phyloP scores from a whole-genome alignment of 495 filamentous ascomycete species.

The Annulohypoxylon nitens region DNA sequence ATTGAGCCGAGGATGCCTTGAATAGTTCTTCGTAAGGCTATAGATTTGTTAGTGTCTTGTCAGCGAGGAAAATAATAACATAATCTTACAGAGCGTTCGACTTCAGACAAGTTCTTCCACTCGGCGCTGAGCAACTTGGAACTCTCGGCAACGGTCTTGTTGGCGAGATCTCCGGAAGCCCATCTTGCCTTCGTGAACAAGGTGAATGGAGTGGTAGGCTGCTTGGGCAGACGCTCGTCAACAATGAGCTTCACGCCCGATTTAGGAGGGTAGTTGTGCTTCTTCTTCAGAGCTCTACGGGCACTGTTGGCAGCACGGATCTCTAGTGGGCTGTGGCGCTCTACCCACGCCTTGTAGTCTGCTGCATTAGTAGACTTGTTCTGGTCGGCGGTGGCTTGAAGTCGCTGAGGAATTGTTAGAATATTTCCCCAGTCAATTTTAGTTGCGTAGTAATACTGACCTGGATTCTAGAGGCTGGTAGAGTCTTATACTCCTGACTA shows the following conservation, averaged over 20 bases:
- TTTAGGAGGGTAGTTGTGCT: conserved; percentile 47
- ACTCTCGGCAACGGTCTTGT: conserved; percentile 49
- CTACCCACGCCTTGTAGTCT: conserved; percentile 69
- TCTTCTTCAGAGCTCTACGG: conserved; percentile 62
- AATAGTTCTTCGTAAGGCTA: conserved; percentile 50
- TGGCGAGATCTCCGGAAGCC: conserved; percentile 62
- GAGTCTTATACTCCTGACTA: conserved; percentile 38
- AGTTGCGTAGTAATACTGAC: conserved; percentile 43
- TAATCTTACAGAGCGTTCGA: conserved; percentile 64
- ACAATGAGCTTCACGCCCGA: conserved; percentile 51
- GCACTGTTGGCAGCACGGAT: conserved; percentile 75
- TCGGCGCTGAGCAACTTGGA: conserved; percentile 57
- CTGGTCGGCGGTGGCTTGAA: conserved; percentile 62
- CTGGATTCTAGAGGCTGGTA: conserved; percentile 50
- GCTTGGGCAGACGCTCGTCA: conserved; percentile 73
- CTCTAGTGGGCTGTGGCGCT: conserved; percentile 65
- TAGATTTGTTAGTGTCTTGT: conserved; percentile 31
- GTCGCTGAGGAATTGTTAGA: conserved; percentile 46
- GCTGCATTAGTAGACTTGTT: conserved; percentile 62
- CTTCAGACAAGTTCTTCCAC: conserved; percentile 65
- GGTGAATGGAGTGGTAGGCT: conserved; percentile 54
- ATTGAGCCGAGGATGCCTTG: conserved; percentile 25
- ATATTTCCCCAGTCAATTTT: neutral
- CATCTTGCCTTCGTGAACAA: conserved; percentile 64
- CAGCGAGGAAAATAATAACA: neutral